Conservation (phyloP, 2,329 filamentous ascomycete genomes). For the Fusarium foetens region DNA sequence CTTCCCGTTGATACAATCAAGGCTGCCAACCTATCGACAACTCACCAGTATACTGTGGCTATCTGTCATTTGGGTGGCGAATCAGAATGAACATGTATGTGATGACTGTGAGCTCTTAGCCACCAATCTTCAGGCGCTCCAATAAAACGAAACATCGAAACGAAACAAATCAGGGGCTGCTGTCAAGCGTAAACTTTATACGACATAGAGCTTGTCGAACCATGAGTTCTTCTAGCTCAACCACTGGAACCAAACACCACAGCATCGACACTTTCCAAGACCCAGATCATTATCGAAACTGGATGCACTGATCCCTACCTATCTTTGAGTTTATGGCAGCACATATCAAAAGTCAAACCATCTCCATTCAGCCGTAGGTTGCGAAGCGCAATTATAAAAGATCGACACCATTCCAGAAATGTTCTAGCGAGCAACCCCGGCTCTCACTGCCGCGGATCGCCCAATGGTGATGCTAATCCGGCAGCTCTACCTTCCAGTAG, state of each 20-base stretch:
- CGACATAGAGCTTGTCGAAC: neutral
- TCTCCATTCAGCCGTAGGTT: neutral
- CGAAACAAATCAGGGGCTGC: neutral
- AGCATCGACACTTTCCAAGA: neutral
- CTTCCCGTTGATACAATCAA: neutral
- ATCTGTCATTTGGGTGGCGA: neutral
- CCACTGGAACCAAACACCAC: neutral
- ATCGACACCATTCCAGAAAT: neutral
- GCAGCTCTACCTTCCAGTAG: neutral
- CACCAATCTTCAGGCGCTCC: neutral
- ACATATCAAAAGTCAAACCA: neutral
- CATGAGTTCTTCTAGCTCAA: neutral
- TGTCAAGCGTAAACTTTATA: neutral
- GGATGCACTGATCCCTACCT: fast-evolving
- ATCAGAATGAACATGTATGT: neutral
- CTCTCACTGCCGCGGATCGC: neutral
- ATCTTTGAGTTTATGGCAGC: neutral
- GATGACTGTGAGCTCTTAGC: neutral
- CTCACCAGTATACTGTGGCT: neutral
- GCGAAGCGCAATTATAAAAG: neutral
- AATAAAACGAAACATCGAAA: neutral
- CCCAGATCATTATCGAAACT: neutral
- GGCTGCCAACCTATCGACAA: neutral
- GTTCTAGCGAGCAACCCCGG: neutral
- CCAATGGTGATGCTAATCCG: neutral